Evolutionary conservation across 2,329 filamentous ascomycete species (phyloP).

Genomic region (Colletotrichum graminicola): DNA sequence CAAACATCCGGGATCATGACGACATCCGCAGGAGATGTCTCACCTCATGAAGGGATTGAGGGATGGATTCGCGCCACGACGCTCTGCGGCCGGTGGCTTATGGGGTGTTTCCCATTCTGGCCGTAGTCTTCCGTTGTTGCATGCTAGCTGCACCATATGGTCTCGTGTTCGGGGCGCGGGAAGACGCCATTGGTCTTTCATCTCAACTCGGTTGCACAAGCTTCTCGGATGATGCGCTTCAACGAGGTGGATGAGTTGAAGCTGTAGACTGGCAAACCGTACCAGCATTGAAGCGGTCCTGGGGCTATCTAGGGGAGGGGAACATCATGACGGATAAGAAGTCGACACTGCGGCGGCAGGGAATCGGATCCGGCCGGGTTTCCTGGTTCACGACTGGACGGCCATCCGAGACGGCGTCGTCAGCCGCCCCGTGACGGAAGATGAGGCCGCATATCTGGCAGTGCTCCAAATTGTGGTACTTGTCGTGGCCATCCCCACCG

Average conservation of each 20-base stretch:
- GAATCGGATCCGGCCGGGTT: neutral
- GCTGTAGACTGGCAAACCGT: neutral
- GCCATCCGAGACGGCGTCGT: neutral
- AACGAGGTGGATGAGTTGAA: neutral
- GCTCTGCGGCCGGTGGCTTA: neutral
- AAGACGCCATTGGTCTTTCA: neutral
- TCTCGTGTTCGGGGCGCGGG: neutral
- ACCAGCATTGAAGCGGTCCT: too few relatives aligned
- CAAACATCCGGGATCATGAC: neutral
- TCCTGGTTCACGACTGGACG: neutral
- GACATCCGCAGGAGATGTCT: neutral
- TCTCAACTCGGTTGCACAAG: neutral
- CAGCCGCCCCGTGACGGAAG: neutral
- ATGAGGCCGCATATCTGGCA: neutral
- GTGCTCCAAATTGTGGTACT: neutral
- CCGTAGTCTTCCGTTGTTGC: constrained; percentile 5
- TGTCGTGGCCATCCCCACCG: neutral
- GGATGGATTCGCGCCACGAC: neutral
- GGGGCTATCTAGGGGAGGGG: neutral
- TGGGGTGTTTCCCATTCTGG: neutral
- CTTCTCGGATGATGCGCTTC: neutral
- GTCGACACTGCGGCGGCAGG: neutral
- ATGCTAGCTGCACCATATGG: neutral
- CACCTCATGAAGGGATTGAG: neutral
- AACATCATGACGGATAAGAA: neutral